A percentile compares a stretch with the other conserved stretches of the same genome.
Conservation (phyloP, 2,329 filamentous ascomycete species). For the Neofusicoccum umdonicola region DNA sequence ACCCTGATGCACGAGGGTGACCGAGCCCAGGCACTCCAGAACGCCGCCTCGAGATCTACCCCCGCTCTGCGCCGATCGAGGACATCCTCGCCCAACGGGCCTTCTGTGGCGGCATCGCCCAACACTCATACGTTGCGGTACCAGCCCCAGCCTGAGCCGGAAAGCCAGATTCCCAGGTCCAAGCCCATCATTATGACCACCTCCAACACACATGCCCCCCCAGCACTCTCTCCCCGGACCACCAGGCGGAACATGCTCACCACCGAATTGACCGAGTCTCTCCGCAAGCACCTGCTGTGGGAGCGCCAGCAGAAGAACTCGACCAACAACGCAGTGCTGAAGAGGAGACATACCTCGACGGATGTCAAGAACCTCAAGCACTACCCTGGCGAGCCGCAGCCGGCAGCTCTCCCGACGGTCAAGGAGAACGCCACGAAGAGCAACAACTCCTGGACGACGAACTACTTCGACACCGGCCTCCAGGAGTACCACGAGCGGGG, state of each 20-base stretch:
- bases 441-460: constrained; percentile 71
- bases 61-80: constrained; percentile 57
- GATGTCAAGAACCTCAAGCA: constrained; percentile 87
- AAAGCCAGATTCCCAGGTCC: constrained; percentile 59
- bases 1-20: constrained; percentile 82
- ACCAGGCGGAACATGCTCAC: constrained; percentile 94
- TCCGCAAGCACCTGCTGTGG: constrained; percentile 88
- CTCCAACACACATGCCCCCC: constrained; percentile 62
- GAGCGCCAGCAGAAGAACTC: constrained; percentile 93
- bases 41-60: constrained; percentile 59
- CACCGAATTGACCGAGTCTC: constrained; percentile 88
- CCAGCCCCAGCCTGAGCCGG: constrained; percentile 47
- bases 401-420: constrained; percentile 33
- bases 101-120: constrained; percentile 59
- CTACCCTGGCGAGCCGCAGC: constrained; percentile 63
- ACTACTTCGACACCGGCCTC: constrained; percentile 81
- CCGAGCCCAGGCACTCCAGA: constrained; percentile 67
- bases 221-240: constrained; percentile 83
- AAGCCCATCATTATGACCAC: constrained; percentile 78
- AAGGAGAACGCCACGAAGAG: constrained; percentile 59
- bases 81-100: constrained; percentile 68
- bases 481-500: constrained; percentile 82
- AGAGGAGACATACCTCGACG: constrained; percentile 77
- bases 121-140: constrained; percentile 40
- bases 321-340: constrained; percentile 82